phyloP scores from a whole-genome alignment of 257 asterid species.

The Cynanchum wilfordii region DNA sequence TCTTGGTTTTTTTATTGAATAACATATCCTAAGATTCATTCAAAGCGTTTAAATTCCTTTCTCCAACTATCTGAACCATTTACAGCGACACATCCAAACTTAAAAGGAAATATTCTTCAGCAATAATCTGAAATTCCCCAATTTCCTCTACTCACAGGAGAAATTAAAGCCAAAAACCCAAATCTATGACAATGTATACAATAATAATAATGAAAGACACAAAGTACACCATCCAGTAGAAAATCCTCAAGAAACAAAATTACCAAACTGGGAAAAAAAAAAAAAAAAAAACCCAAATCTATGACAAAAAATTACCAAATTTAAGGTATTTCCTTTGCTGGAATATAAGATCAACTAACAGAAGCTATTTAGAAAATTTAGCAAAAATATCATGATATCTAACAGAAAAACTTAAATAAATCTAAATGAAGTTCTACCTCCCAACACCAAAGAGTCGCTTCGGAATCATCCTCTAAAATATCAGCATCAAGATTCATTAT shows the following conservation, averaged over 20 bases:
- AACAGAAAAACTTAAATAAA: background rate
- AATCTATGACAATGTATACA: background rate
- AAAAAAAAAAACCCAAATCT: background rate
- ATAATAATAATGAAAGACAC: background rate
- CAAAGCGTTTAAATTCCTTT: background rate
- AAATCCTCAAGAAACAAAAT: background rate
- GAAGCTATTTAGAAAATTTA: background rate
- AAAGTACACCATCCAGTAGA: background rate
- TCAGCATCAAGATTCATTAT: constrained; percentile 59
- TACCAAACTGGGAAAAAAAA: background rate
- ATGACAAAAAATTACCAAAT: background rate
- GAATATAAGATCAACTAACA: background rate
- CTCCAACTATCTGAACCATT: background rate
- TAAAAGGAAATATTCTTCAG: background rate
- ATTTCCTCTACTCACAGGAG: background rate
- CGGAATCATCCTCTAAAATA: constrained; percentile 78
- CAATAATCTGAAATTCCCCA: background rate
- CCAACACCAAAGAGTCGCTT: constrained; percentile 85
- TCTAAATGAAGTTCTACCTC: constrained; percentile 46
- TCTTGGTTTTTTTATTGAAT: background rate
- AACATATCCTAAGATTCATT: background rate
- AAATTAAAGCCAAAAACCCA: background rate
- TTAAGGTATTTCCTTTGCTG: background rate
- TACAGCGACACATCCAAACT: background rate
- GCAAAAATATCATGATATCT: background rate